Conservation (phyloP, 1,284 basidiomycete genomes). For the Ustilago nuda region DNA sequence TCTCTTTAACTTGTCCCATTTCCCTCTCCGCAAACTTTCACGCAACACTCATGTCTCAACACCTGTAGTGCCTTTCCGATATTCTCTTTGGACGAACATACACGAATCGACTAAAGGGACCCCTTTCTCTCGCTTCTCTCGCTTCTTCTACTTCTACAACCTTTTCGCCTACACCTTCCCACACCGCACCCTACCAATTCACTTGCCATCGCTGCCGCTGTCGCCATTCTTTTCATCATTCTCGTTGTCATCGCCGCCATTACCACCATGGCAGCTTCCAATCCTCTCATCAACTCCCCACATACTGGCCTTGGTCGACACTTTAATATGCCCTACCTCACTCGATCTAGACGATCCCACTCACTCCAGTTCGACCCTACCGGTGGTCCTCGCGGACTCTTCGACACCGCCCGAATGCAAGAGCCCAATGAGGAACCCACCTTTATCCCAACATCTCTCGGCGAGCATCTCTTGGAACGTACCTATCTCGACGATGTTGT, state of each 20-base stretch:
- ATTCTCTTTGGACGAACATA: constrained; percentile 49
- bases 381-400: constrained; percentile 12
- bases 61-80: constrained; percentile 6
- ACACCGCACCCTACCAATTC: neutral
- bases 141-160: neutral
- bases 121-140: neutral
- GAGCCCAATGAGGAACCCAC: constrained; percentile 33
- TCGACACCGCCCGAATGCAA: constrained; percentile 18
- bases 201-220: neutral
- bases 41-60: neutral
- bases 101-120: constrained; percentile 39
- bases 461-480: constrained; percentile 48
- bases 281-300: constrained; percentile 37
- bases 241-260: neutral
- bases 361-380: constrained; percentile 15
- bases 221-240: neutral
- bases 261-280: constrained; percentile 37
- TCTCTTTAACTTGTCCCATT: neutral
- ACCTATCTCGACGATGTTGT: constrained; percentile 55
- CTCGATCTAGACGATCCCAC: constrained; percentile 40
- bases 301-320: constrained; percentile 20
- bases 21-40: neutral
- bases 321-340: constrained; percentile 14
- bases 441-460: constrained; percentile 44
- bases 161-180: neutral